Conservation (phyloP, 352 stramenopile species). For the Globisporangium paddicum region DNA sequence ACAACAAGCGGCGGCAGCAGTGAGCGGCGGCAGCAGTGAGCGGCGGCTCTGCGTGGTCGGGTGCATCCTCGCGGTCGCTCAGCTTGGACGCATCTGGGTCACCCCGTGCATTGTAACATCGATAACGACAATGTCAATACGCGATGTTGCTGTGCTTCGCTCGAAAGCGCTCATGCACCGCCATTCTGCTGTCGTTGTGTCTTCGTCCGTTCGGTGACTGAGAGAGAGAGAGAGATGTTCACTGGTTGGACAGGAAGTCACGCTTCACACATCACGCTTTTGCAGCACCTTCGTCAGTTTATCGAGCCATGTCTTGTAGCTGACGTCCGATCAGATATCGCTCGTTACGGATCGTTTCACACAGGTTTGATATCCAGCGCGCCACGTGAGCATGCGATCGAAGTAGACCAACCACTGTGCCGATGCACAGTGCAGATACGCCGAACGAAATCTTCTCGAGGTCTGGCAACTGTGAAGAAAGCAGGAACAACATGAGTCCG, state of each 20-base stretch:
- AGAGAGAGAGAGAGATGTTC: neutral
- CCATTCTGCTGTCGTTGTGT: neutral
- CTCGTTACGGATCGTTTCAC: slow-evolving; percentile 85
- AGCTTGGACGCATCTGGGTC: neutral
- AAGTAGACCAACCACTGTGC: slow-evolving; percentile 28
- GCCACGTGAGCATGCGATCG: slow-evolving; percentile 42
- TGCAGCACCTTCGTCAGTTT: slow-evolving; percentile 8
- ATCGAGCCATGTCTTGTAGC: slow-evolving; percentile 83
- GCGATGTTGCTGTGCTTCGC: too few relatives aligned
- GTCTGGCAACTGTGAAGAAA: slow-evolving; percentile 26
- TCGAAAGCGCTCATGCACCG: neutral
- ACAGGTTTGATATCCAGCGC: slow-evolving; percentile 61
- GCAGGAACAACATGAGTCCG: slow-evolving; percentile 29
- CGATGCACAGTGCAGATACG: slow-evolving; percentile 40
- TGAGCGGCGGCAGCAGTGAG: neutral
- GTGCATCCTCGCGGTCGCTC: neutral
- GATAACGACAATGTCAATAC: neutral
- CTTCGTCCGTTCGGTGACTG: neutral
- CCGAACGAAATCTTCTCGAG: slow-evolving; percentile 59
- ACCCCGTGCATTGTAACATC: neutral
- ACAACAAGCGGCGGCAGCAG: too few relatives aligned
- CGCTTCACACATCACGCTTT: neutral
- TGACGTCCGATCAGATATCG: slow-evolving; percentile 84
- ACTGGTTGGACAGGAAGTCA: neutral
- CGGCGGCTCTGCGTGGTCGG: neutral